These are phyloP conservation scores for Neurospora intermedia DNA, from an alignment of 495 filamentous ascomycete genomes.

Conservation along the genomic window DNA sequence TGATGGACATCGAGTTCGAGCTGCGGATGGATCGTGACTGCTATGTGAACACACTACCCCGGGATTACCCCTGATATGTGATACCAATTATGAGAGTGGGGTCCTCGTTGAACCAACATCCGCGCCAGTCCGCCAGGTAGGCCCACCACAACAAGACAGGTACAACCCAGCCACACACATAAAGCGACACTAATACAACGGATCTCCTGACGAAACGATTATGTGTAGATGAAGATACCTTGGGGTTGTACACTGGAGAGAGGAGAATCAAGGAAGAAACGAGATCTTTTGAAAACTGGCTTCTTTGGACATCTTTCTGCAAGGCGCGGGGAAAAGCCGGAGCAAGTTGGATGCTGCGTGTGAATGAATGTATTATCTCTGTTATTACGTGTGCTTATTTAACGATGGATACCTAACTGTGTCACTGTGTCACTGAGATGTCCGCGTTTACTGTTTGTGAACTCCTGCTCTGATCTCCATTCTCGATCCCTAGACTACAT, in stretches of 20 bases:
- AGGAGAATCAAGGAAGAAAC: not conserved
- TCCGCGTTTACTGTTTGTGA: not conserved
- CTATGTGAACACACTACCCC: not conserved
- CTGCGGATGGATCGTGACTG: not conserved
- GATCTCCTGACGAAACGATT: not conserved
- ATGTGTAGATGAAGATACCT: not conserved
- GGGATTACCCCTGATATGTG: not conserved
- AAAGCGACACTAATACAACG: not conserved
- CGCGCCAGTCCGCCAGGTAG: not conserved
- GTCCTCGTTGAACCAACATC: not conserved
- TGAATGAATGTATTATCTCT: not conserved
- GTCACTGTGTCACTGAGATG: not conserved
- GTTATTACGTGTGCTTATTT: not conserved
- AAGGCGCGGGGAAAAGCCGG: not conserved
- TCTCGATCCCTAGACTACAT: not conserved
- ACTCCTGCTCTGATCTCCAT: not conserved
- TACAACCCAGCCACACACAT: not conserved
- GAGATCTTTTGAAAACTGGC: not conserved
- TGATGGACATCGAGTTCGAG: not conserved
- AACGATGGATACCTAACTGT: not conserved
- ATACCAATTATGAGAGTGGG: not conserved
- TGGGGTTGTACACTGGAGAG: not conserved
- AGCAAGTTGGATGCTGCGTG: not conserved
- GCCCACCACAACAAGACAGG: not conserved
- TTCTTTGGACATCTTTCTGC: not conserved